A percentile compares a stretch with the other conserved stretches of the same genome.
Conservation (phyloP, 2,329 filamentous ascomycete genomes). For the Teratosphaeriaceae sp. region DNA sequence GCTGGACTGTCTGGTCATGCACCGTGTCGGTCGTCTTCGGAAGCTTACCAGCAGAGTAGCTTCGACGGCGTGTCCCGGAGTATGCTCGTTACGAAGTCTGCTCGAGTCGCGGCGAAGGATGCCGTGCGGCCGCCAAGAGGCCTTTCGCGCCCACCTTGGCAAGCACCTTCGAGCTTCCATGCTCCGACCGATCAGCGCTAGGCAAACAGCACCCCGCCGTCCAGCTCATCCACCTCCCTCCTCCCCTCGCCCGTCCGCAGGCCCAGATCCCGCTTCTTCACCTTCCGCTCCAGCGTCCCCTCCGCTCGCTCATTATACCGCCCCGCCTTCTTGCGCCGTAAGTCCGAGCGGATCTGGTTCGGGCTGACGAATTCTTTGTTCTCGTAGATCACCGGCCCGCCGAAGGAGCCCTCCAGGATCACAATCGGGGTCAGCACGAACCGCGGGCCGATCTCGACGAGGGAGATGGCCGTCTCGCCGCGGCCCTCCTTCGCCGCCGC, state of each 20-base stretch:
- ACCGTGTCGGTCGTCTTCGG: too few relatives aligned
- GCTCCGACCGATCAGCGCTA: conserved; percentile 41
- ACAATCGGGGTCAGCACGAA: conserved; percentile 92
- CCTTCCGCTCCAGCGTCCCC: conserved; percentile 61
- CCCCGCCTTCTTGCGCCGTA: conserved; percentile 67
- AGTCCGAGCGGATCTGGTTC: conserved; percentile 79
- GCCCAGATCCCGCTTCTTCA: conserved; percentile 71
- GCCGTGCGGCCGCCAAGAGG: too few relatives aligned
- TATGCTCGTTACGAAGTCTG: too few relatives aligned
- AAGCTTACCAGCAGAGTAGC: too few relatives aligned
- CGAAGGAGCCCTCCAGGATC: conserved; percentile 90
- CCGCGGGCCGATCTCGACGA: conserved; percentile 89
- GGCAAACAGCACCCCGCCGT: conserved; percentile 69
- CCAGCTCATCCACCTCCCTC: conserved; percentile 62
- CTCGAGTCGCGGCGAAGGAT: too few relatives aligned
- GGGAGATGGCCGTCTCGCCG: conserved; percentile 64
- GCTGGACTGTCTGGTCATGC: too few relatives aligned
- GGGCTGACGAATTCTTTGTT: conserved; percentile 96
- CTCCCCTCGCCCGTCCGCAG: conserved; percentile 61
- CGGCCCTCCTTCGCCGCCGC: conserved; percentile 35
- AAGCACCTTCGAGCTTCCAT: too few relatives aligned
- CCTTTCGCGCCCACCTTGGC: too few relatives aligned
- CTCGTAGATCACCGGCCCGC: conserved; percentile 94
- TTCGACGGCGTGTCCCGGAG: too few relatives aligned
- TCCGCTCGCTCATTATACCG: conserved; percentile 73